Evolutionary conservation across 768 basidiomycete species (phyloP).

Genomic region (Hygrocybe coccinea): DNA sequence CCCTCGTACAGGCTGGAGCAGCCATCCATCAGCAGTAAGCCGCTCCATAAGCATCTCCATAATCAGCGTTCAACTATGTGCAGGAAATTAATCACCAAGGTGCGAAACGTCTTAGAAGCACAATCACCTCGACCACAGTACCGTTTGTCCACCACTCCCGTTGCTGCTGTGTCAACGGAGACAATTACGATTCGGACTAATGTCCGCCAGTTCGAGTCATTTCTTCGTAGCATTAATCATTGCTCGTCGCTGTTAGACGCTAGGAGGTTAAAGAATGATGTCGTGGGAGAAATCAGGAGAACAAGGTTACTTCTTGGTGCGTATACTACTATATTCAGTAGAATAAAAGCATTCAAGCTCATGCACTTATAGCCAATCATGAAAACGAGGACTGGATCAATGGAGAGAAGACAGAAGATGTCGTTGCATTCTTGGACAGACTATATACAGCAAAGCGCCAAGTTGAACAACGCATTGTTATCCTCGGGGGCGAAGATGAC

Average conservation of each 20-base stretch:
- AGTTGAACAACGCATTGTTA: conserved; percentile 78
- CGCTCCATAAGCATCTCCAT: conserved; percentile 3
- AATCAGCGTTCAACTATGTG: conserved; percentile 7
- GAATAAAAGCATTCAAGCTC: too few species aligned
- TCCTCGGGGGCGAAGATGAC: conserved; percentile 67
- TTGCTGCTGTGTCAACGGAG: conserved; percentile 45
- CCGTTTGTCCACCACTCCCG: conserved; percentile 36
- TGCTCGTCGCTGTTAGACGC: conserved; percentile 85
- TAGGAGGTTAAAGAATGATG: conserved; percentile 83
- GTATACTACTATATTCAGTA: conserved; percentile 12
- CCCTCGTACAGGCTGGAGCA: conserved; percentile 40
- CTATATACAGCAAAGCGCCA: conserved; percentile 85
- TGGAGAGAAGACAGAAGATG: conserved; percentile 77
- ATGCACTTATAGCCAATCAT: conserved; percentile 57
- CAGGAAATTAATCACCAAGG: conserved; percentile 83
- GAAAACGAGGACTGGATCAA: conserved; percentile 88
- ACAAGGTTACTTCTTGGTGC: conserved; percentile 70
- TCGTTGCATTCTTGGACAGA: conserved; percentile 82
- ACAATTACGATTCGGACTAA: conserved; percentile 80
- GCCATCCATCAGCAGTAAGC: conserved; percentile 49
- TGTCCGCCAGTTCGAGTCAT: conserved; percentile 82
- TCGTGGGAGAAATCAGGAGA: conserved; percentile 84
- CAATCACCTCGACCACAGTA: conserved; percentile 59
- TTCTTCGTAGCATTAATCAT: conserved; percentile 77
- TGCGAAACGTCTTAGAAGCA: conserved; percentile 77